Evolutionary conservation across 2,329 filamentous ascomycete species (phyloP).

Genomic region (Xylariaceae sp.): DNA sequence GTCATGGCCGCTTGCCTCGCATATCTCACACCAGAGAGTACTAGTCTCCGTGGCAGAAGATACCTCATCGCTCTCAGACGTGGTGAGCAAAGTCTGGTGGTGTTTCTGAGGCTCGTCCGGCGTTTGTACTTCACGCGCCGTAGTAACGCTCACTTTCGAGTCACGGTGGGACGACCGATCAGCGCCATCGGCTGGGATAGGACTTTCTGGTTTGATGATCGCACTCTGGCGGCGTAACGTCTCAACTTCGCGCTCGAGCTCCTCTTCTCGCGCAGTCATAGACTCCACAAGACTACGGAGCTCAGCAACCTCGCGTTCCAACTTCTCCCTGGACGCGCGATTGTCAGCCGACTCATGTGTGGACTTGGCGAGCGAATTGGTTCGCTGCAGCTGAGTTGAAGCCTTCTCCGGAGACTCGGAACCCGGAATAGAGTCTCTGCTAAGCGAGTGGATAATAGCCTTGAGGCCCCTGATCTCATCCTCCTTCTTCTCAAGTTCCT

Average conservation of each 20-base stretch:
- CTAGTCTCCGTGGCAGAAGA: conserved; percentile 68
- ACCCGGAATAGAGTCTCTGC: conserved; percentile 61
- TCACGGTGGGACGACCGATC: conserved; percentile 58
- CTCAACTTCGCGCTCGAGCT: conserved; percentile 78
- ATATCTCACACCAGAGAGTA: conserved; percentile 88
- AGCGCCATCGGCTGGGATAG: conserved; percentile 44
- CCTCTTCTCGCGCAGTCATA: conserved; percentile 71
- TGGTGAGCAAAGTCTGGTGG: conserved; percentile 56
- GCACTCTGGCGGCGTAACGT: conserved; percentile 48
- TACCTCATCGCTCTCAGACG: conserved; percentile 65
- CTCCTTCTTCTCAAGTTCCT: conserved; percentile 88
- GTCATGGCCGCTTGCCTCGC: conserved; percentile 85
- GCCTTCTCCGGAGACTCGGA: conserved; percentile 34
- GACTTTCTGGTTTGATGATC: conserved; percentile 45
- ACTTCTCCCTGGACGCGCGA: conserved; percentile 57
- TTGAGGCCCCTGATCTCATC: conserved; percentile 96
- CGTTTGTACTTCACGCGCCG: conserved; percentile 47
- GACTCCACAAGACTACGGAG: conserved; percentile 66
- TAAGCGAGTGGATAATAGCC: conserved; percentile 94
- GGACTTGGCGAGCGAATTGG: conserved; percentile 35
- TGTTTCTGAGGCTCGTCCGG: conserved; percentile 47
- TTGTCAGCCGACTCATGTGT: conserved; percentile 50
- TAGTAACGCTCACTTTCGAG: conserved; percentile 60
- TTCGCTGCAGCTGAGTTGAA: conserved; percentile 30
- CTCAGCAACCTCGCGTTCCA: conserved; percentile 77